Conservation (phyloP, 1,284 basidiomycete species). For the Ganoderma boninense region DNA sequence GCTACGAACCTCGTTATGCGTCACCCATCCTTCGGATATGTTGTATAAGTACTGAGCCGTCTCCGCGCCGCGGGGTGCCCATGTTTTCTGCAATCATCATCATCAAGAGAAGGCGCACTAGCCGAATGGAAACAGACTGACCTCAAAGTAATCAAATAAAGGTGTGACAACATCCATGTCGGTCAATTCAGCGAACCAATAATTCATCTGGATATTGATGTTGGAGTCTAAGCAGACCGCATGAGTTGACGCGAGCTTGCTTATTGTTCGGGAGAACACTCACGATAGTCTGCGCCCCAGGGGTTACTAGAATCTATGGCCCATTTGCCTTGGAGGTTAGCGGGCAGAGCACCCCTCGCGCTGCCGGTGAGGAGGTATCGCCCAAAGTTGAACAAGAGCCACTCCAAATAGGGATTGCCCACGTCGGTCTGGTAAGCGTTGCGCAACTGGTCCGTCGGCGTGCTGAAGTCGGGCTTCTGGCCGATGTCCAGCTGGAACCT, state of each 20-base stretch:
- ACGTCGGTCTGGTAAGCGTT: conserved; percentile 58
- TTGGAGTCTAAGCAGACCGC: conserved; percentile 62
- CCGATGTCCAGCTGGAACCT: conserved; percentile 68
- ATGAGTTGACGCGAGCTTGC: not conserved
- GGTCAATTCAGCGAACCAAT: conserved; percentile 8
- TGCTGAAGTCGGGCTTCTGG: conserved; percentile 58
- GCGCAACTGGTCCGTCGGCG: conserved; percentile 65
- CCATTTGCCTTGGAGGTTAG: conserved; percentile 82
- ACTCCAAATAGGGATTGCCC: conserved; percentile 74
- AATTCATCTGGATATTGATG: conserved; percentile 49
- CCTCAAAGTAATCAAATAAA: conserved; percentile 76
- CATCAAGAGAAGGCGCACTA: not conserved
- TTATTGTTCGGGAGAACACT: conserved; percentile 30
- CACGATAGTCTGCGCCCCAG: conserved; percentile 64
- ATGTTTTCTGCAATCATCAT: conserved; percentile 61
- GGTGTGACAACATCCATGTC: conserved; percentile 64
- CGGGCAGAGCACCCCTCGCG: conserved; percentile 67
- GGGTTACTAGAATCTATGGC: conserved; percentile 58
- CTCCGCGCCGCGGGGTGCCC: conserved; percentile 72
- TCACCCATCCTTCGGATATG: conserved; percentile 74
- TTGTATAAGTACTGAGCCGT: conserved; percentile 76
- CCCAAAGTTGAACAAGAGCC: conserved; percentile 77
- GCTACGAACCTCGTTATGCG: conserved; percentile 65
- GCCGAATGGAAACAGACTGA: conserved; percentile 35
- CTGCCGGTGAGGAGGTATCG: conserved; percentile 71